A percentile compares a stretch with the other conserved stretches of the same genome.
phyloP scores from a whole-genome alignment of 768 basidiomycete genomes.

The Gelatoporia subvermispora region DNA sequence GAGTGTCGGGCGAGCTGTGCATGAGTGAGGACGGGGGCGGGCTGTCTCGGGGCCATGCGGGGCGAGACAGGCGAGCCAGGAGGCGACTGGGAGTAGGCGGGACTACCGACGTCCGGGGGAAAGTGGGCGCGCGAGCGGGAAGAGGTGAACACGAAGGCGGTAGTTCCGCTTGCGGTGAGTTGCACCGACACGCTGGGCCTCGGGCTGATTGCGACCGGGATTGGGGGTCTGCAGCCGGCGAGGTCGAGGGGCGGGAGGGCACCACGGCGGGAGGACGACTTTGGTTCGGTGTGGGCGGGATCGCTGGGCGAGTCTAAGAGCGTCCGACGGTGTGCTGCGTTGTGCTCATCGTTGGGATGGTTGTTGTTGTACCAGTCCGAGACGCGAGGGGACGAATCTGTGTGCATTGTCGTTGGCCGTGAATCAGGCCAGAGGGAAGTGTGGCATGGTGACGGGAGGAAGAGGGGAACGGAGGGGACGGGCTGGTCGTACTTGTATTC shows the following conservation, averaged over 20 bases:
- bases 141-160: conserved; percentile 26
- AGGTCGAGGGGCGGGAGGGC: conserved; percentile 19
- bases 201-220: conserved; percentile 14
- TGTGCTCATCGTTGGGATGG: background rate
- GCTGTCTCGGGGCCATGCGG: background rate
- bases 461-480: background rate
- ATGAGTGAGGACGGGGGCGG: conserved; percentile 10
- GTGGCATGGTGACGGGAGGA: conserved; percentile 6
- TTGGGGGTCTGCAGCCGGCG: conserved; percentile 18
- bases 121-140: conserved; percentile 14
- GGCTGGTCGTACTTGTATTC: background rate
- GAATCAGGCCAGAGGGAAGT: background rate
- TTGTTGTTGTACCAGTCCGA: background rate
- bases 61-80: conserved; percentile 5
- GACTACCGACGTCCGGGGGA: too few relatives aligned
- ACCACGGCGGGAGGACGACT: conserved; percentile 10
- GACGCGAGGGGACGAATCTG: conserved; percentile 1
- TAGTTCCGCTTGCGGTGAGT: conserved; percentile 6
- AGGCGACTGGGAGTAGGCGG: conserved; percentile 4
- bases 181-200: conserved; percentile 8
- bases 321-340: background rate
- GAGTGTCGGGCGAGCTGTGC: conserved; percentile 21
- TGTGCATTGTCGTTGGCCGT: too few relatives aligned
- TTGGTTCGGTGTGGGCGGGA: conserved; percentile 3
- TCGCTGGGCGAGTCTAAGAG: conserved; percentile 1